Evolutionary conservation across 768 basidiomycete genomes (phyloP).

Genomic region (Sporobolomyces phaffii): DNA sequence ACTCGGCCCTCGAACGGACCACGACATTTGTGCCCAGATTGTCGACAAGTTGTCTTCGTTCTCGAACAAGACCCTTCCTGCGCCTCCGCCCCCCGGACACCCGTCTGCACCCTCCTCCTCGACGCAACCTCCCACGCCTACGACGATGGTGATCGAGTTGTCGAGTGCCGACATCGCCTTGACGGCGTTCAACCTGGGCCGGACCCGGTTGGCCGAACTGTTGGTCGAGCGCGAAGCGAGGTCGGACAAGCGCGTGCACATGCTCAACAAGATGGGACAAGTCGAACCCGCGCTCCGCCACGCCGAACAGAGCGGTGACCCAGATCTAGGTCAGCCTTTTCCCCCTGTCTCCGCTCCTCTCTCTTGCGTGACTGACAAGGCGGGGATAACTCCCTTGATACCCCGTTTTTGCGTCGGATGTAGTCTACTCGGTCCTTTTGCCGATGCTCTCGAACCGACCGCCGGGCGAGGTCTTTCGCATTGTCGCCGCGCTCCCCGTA

Average conservation of each 20-base stretch:
- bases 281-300: conserved; percentile 78
- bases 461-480: conserved; percentile 84
- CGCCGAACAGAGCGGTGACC: conserved; percentile 90
- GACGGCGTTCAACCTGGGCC: conserved; percentile 83
- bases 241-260: conserved; percentile 85
- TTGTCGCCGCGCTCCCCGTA: conserved; percentile 58
- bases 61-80: conserved; percentile 42
- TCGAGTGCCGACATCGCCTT: conserved; percentile 93
- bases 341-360: not conserved
- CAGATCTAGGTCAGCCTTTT: conserved; percentile 68
- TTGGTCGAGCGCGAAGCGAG: conserved; percentile 75
- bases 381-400: too few species aligned
- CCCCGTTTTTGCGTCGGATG: too few species aligned
- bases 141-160: conserved; percentile 51
- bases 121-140: not conserved
- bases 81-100: too few species aligned
- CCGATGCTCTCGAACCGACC: conserved; percentile 75
- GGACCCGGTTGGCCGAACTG: conserved; percentile 76
- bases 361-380: too few species aligned
- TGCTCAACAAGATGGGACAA: conserved; percentile 91
- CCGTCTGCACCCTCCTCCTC: not conserved
- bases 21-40: conserved; percentile 73
- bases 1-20: conserved; percentile 51
- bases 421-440: conserved; percentile 89
- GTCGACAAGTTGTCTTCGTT: conserved; percentile 72